Base-by-base conservation (phyloP, 805 yeast species). In the Saccharomycopsis fermentans region DNA sequence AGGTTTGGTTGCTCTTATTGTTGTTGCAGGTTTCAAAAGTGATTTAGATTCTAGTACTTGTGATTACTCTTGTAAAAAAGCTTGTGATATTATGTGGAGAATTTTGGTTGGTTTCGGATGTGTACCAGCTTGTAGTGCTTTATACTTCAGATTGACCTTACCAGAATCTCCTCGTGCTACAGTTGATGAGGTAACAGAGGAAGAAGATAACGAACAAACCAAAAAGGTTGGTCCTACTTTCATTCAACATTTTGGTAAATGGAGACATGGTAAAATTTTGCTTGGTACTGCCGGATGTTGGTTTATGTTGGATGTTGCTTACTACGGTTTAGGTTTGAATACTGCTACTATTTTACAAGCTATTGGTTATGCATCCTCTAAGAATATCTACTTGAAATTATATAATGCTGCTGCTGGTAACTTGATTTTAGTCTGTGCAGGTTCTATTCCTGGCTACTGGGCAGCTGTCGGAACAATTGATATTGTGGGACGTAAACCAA, bases 11-110 rank as follows among this genome's bases (percentile, higher is more conserved):
- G 88, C 96, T 58, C 74, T 90, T 61, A 69, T 87, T 61, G 79
- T 82, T 69, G 86, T 88, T 65, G 86, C 85, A 59, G 96, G 82
- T 66, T 90, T 85, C 79, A 87, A 86, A 72, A 70, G 74, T 64
- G 77, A 77, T 40, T 75, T 90, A 65, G 74, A 74, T 57, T 69
- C 63, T 56, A 89, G 86, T 47, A 72, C 76, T 64, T 90, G 96
- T 81, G 83, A 74, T 59, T 77, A 74, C 34, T 74, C 67, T 17
- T 90, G 96, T 84, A 70, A 74, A 60, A 81, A 76, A 69, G 96
- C 96, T 58, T 80, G 86, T 74, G 96, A 90, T 75, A 90, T 84
- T 75, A 88, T 89, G 91, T 90, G 97, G 97, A 87, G 97, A 83
- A 79, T 90, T 63, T 73, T 90, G 61, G 74, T 90, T 70, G 96